Conservation (phyloP, 139 green algal genomes). For the Choricystis sp. region DNA sequence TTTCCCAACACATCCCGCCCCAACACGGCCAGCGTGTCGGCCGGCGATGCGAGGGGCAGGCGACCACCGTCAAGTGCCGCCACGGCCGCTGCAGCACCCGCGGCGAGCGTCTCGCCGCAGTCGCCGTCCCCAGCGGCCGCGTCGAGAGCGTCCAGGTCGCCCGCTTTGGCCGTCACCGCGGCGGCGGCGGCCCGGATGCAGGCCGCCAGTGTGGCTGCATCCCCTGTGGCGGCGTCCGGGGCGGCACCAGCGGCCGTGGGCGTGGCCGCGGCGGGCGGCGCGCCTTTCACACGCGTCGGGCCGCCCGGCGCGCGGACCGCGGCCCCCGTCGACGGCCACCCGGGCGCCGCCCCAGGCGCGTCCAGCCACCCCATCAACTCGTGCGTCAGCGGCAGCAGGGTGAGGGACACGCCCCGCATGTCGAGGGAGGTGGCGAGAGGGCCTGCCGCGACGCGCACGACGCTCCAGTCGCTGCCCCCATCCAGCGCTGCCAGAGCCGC, state of each 20-base stretch:
- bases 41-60: constrained; percentile 11
- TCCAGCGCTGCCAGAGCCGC: constrained; percentile 19
- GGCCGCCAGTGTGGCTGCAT: background rate
- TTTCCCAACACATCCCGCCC: constrained; percentile 13
- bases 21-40: constrained; percentile 9
- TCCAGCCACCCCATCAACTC: constrained; percentile 36
- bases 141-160: constrained; percentile 39
- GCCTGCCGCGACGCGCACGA: constrained; percentile 39
- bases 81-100: constrained; percentile 31
- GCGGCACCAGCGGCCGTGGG: background rate
- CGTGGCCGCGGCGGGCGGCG: background rate
- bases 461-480: constrained; percentile 8
- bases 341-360: constrained; percentile 14
- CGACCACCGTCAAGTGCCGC: constrained; percentile 5
- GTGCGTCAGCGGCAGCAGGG: constrained; percentile 15
- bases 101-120: constrained; percentile 51
- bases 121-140: constrained; percentile 65
- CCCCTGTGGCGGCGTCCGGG: background rate
- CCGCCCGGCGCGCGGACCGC: too few relatives aligned
- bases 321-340: constrained; percentile 2
- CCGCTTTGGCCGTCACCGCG: constrained; percentile 18
- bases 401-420: constrained; percentile 47
- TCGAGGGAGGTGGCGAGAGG: constrained; percentile 62
- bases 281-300: background rate
- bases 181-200: constrained; percentile 15